These are phyloP conservation scores for Akebia trifoliata DNA, from an alignment of 164 flowering plant genomes.

Conservation along the genomic window DNA sequence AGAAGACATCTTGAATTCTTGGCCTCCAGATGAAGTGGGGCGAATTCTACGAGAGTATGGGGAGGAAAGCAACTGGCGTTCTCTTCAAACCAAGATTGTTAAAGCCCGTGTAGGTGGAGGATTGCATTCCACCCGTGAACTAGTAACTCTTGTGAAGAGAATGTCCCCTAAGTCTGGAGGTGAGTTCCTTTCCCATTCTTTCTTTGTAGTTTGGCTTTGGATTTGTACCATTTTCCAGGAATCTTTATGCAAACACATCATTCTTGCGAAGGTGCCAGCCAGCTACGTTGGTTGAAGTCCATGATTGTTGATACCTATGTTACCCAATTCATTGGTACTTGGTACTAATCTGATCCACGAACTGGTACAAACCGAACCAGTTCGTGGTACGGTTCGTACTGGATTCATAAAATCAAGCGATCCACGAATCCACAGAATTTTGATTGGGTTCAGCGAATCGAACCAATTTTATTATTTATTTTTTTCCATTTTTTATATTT, in stretches of 20 bases:
- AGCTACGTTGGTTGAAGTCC: neutral
- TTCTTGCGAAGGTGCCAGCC: no score
- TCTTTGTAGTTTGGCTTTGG: neutral
- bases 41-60: constrained; percentile 83
- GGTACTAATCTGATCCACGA: no score
- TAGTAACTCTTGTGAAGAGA: constrained; percentile 52
- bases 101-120: constrained; percentile 75
- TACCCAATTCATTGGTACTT: neutral
- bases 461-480: no score
- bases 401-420: no score
- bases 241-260: no score
- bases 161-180: constrained; percentile 42
- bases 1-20: constrained; percentile 78
- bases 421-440: no score
- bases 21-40: constrained; percentile 93
- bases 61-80: constrained; percentile 84
- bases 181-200: constrained; percentile 14
- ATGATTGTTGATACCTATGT: neutral
- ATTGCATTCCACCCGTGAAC: constrained; percentile 68
- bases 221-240: no score
- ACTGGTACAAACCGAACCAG: no score
- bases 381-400: no score
- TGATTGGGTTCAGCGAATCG: no score
- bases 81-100: constrained; percentile 65
- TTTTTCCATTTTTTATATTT: no score